phyloP scores from a whole-genome alignment of 2,329 filamentous ascomycete genomes.

The Cryphonectria naterciae region DNA sequence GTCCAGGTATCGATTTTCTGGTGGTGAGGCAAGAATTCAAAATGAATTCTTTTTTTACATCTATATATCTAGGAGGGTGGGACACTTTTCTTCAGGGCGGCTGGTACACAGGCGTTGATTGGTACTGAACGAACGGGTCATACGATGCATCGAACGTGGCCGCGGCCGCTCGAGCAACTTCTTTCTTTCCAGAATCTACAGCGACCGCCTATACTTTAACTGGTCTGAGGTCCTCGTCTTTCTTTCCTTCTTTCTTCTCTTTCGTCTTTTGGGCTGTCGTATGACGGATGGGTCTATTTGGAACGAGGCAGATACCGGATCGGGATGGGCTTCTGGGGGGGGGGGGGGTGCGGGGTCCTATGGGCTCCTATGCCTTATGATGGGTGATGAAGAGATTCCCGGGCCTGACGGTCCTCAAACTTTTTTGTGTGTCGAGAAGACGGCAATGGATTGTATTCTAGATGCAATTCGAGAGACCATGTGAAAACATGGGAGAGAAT shows the following conservation, averaged over 20 bases:
- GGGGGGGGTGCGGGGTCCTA: background rate
- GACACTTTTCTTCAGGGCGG: constrained; percentile 9
- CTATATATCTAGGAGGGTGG: background rate
- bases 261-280: background rate
- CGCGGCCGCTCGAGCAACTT: constrained; percentile 16
- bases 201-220: background rate
- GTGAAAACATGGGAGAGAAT: background rate
- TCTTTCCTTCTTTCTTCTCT: background rate
- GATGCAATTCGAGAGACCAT: constrained; percentile 3
- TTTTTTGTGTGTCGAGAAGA: background rate
- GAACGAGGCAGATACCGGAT: background rate
- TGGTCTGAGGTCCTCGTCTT: background rate
- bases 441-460: constrained; percentile 3
- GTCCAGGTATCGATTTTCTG: constrained; percentile 19
- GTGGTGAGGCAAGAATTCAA: constrained; percentile 20
- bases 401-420: background rate
- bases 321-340: background rate
- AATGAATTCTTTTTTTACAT: constrained; percentile 22
- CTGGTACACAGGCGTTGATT: constrained; percentile 25
- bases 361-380: background rate
- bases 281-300: constrained; percentile 1
- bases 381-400: constrained; percentile 7
- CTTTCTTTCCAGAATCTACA: background rate
- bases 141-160: constrained; percentile 15
- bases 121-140: background rate